phyloP scores from a whole-genome alignment of 2,329 filamentous ascomycete genomes.

The Fusarium torreyae region DNA sequence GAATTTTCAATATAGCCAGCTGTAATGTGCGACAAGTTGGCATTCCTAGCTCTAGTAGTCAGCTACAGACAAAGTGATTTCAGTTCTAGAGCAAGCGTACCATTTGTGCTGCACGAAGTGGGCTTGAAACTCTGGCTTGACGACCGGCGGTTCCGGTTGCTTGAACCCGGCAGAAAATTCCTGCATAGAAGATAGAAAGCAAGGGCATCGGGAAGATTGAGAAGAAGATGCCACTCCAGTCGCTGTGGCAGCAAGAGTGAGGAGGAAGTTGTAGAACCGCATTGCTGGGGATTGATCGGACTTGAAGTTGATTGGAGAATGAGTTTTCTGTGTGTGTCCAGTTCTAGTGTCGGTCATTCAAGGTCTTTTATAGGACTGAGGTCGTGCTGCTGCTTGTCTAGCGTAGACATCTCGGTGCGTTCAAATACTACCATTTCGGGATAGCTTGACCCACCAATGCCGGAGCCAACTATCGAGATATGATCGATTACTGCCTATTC shows the following conservation, averaged over 20 bases:
- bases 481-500: too few species aligned
- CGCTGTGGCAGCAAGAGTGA: background rate
- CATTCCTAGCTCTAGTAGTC: conserved; percentile 48
- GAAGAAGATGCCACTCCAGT: background rate
- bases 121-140: conserved; percentile 53
- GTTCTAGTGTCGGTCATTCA: fast-evolving
- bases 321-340: fast-evolving
- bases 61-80: background rate
- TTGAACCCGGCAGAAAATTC: conserved; percentile 53
- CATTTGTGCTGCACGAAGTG: conserved; percentile 59
- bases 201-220: conserved; percentile 23
- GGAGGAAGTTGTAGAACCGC: background rate
- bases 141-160: conserved; percentile 52
- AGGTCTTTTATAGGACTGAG: background rate
- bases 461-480: too few species aligned
- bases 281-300: background rate
- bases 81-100: conserved; percentile 20
- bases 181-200: conserved; percentile 48
- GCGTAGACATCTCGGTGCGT: background rate
- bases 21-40: conserved; percentile 57
- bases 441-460: background rate
- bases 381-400: too few species aligned
- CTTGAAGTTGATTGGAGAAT: too few species aligned
- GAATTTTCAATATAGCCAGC: conserved; percentile 56
- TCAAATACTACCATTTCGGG: conserved; percentile 12